These are phyloP conservation scores for Fraxinus platypoda DNA, from an alignment of 305 asterid genomes.

Conservation along the genomic window DNA sequence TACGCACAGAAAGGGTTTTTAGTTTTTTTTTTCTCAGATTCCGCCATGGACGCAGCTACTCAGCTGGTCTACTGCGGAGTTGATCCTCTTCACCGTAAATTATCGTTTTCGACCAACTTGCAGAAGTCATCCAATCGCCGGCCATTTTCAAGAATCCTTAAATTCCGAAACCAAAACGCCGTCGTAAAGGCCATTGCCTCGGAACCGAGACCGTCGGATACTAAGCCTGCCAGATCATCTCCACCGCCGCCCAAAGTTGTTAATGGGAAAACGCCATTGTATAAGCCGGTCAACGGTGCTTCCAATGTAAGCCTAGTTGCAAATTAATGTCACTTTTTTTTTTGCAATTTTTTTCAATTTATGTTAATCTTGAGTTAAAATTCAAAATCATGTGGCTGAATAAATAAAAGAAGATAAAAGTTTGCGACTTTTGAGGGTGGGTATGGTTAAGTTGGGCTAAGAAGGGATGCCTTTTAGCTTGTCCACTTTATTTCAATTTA, in stretches of 20 bases:
- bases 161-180: constrained; percentile 18
- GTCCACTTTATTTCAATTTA: background rate
- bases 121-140: constrained; percentile 19
- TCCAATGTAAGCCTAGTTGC: constrained; percentile 50
- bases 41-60: constrained; percentile 80
- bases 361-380: background rate
- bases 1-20: background rate
- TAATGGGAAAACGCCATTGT: constrained; percentile 51
- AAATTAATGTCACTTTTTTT: background rate
- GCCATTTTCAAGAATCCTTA: constrained; percentile 23
- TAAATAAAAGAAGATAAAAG: background rate
- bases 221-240: constrained; percentile 24
- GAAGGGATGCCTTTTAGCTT: background rate
- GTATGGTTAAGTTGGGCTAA: constrained; percentile 3
- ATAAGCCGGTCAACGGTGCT: constrained; percentile 61
- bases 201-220: constrained; percentile 66
- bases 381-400: background rate
- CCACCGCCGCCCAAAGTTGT: constrained; percentile 32
- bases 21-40: constrained; percentile 12
- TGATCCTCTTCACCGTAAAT: constrained; percentile 43
- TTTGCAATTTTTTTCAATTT: background rate
- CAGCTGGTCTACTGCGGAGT: constrained; percentile 72
- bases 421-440: background rate
- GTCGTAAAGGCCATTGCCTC: constrained; percentile 77
- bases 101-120: constrained; percentile 27